Evolutionary conservation across 2,329 filamentous ascomycete species (phyloP).

Genomic region (Aciculosporium take): DNA sequence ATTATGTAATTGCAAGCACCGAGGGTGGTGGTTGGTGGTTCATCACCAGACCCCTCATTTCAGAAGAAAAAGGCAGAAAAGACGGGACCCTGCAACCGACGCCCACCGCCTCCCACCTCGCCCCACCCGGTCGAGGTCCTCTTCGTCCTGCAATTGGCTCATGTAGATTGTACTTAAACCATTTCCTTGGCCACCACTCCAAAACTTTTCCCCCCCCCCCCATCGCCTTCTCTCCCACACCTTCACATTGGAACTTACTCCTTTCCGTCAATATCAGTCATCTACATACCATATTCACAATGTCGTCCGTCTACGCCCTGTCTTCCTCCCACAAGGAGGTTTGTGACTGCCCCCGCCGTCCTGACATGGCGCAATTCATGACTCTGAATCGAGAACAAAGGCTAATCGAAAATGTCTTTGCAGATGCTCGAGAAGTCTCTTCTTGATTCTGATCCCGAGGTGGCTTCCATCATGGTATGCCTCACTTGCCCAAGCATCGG

Average conservation of each 20-base stretch:
- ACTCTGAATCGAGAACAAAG: background rate
- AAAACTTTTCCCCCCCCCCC: background rate
- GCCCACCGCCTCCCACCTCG: background rate
- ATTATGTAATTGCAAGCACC: too few species aligned
- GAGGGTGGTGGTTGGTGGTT: too few species aligned
- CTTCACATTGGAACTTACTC: background rate
- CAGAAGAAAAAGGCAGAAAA: background rate
- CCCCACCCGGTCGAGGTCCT: too few species aligned
- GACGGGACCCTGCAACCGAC: background rate
- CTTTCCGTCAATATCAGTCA: constrained; percentile 2
- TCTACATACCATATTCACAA: constrained; percentile 13
- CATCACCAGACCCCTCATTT: too few species aligned
- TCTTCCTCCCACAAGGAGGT: constrained; percentile 41
- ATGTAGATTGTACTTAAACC: constrained; percentile 1
- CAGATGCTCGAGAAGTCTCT: constrained; percentile 95
- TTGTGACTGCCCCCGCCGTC: constrained; percentile 16
- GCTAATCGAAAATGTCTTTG: constrained; percentile 8
- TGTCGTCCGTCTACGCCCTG: constrained; percentile 37
- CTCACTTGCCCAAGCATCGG: background rate
- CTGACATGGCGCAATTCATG: constrained; percentile 8
- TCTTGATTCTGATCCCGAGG: constrained; percentile 81
- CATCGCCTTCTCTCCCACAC: background rate
- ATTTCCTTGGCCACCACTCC: background rate
- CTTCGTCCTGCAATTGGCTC: constrained; percentile 1
- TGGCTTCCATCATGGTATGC: constrained; percentile 89